phyloP scores from a whole-genome alignment of 2,329 filamentous ascomycete species.

The Blastomyces silverae region DNA sequence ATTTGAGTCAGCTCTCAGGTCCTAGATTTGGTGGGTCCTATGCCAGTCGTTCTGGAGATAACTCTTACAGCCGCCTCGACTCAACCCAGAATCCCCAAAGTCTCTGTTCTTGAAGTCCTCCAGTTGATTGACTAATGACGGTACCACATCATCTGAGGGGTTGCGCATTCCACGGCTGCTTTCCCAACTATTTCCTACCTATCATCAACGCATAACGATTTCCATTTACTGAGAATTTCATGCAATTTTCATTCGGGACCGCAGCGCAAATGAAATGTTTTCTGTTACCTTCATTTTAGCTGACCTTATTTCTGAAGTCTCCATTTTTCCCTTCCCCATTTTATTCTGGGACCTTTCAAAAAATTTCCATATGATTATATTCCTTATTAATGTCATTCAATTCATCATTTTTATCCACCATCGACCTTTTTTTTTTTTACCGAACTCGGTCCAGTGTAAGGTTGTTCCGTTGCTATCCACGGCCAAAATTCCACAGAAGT shows the following conservation, averaged over 20 bases:
- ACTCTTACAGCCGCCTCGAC: conserved; percentile 32
- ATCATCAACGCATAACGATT: conserved; percentile 11
- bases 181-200: background rate
- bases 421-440: background rate
- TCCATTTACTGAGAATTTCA: background rate
- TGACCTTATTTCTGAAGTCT: conserved; percentile 20
- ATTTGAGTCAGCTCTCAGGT: conserved; percentile 24
- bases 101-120: conserved; percentile 29
- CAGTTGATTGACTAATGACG: background rate
- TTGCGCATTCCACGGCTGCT: background rate
- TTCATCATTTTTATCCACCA: background rate
- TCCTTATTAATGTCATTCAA: conserved; percentile 3
- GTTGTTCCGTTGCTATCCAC: background rate
- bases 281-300: conserved; percentile 5
- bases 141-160: background rate
- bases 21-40: conserved; percentile 32
- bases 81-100: conserved; percentile 31
- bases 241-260: conserved; percentile 12
- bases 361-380: conserved; percentile 18
- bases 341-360: conserved; percentile 23
- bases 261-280: conserved; percentile 10
- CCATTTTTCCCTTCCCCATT: conserved; percentile 26
- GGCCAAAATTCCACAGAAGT: background rate
- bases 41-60: conserved; percentile 25
- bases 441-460: background rate